These are phyloP conservation scores for Allium cepa DNA, from an alignment of 106 monocot species.

Conservation along the genomic window DNA sequence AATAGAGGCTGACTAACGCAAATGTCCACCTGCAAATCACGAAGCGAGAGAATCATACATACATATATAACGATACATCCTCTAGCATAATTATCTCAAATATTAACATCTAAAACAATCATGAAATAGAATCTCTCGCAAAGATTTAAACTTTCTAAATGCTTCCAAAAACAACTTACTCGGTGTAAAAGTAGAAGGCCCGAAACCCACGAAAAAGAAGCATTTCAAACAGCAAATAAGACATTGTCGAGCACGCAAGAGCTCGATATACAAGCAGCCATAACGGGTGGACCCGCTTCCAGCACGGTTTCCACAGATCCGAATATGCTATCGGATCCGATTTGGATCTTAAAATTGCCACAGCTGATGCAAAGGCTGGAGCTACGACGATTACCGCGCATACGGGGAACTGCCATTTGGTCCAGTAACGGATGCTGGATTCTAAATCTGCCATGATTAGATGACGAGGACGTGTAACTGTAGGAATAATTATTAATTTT, in stretches of 20 bases:
- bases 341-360: background rate
- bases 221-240: background rate
- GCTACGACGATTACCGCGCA: slow-evolving; percentile 8
- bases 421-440: background rate
- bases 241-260: slow-evolving; percentile 4
- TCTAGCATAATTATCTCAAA: background rate
- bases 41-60: background rate
- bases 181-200: slow-evolving; percentile 48
- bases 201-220: slow-evolving; percentile 1
- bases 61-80: background rate
- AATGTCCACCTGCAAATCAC: slow-evolving; percentile 10
- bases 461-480: background rate
- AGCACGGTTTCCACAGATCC: slow-evolving; percentile 14
- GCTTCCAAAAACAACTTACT: slow-evolving; percentile 17
- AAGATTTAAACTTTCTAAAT: background rate
- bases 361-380: background rate
- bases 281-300: slow-evolving; percentile 7
- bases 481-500: too few species aligned
- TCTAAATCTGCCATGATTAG: background rate
- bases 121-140: background rate
- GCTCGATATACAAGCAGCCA: slow-evolving; percentile 10
- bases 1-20: slow-evolving; percentile 5
- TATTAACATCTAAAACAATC: background rate
- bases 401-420: slow-evolving; percentile 6
- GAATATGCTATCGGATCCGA: background rate